Conservation (phyloP, 139 green algal species). For the Yamagishiella unicocca region DNA sequence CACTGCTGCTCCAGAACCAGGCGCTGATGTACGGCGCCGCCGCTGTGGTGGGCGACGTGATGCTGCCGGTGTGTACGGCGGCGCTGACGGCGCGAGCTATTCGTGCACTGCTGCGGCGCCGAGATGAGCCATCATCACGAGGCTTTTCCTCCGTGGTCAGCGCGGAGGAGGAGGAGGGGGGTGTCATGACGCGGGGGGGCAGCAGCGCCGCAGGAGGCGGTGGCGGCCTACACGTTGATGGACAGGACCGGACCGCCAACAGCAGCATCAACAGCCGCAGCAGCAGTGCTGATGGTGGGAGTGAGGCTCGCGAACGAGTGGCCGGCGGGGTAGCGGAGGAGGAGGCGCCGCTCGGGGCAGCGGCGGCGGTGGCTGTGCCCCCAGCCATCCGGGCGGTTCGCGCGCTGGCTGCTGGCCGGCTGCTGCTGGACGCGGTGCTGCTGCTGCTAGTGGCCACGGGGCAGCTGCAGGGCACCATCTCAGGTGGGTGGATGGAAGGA, state of each 20-base stretch:
- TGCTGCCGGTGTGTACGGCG: not conserved
- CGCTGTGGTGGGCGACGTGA: not conserved
- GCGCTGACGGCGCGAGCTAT: not conserved
- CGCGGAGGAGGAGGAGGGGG: no score
- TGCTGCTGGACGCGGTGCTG: not conserved
- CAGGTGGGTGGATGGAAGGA: slow-evolving; percentile 31
- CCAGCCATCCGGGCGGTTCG: no score
- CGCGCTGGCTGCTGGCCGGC: not conserved
- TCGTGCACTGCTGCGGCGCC: not conserved
- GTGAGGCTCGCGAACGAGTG: not conserved
- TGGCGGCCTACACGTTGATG: no score
- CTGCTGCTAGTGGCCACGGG: not conserved
- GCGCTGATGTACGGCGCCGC: not conserved
- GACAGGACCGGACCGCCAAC: no score
- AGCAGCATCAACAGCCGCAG: not conserved
- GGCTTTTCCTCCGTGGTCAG: no score
- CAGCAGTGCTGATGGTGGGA: not conserved
- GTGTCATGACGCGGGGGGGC: no score
- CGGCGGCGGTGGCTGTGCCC: no score
- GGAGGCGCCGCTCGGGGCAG: not conserved
- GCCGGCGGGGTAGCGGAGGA: not conserved
- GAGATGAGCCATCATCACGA: no score
- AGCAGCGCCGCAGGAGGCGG: no score
- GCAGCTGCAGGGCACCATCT: not conserved
- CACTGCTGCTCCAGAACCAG: not conserved